Evolutionary conservation across 768 basidiomycete species (phyloP).

Genomic region (Suillus variegatus): DNA sequence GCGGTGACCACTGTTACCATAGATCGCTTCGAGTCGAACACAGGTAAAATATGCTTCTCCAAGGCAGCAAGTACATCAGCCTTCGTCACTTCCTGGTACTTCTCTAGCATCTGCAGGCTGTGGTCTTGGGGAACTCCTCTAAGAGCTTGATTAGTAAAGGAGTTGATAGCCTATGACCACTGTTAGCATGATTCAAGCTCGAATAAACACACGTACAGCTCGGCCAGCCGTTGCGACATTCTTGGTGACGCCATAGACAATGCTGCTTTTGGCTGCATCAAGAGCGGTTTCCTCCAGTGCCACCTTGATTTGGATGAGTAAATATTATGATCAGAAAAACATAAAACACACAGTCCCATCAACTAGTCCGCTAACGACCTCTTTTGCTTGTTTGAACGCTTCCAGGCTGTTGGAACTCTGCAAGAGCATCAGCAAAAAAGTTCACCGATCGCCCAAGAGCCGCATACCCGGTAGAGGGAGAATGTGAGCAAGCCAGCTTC

Average conservation of each 20-base stretch:
- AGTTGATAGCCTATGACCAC: slow-evolving; percentile 62
- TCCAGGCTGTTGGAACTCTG: slow-evolving; percentile 80
- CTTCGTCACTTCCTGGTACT: slow-evolving; percentile 78
- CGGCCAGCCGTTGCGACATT: slow-evolving; percentile 83
- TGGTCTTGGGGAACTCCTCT: slow-evolving; percentile 77
- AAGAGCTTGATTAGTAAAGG: slow-evolving; percentile 91
- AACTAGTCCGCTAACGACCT: slow-evolving; percentile 75
- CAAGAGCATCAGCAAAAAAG: slow-evolving; percentile 13
- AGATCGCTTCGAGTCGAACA: slow-evolving; percentile 78
- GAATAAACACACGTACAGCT: slow-evolving; percentile 58
- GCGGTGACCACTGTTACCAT: slow-evolving; percentile 83
- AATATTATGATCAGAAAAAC: background rate
- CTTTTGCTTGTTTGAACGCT: slow-evolving; percentile 80
- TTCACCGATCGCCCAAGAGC: background rate
- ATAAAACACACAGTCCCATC: slow-evolving; percentile 69
- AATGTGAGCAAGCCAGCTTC: slow-evolving; percentile 81
- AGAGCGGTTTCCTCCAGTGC: slow-evolving; percentile 76
- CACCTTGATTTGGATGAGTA: slow-evolving; percentile 49
- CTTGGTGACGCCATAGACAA: slow-evolving; percentile 82
- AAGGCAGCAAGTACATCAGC: slow-evolving; percentile 73
- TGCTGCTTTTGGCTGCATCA: slow-evolving; percentile 89
- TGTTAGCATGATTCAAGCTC: slow-evolving; percentile 12
- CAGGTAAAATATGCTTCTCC: slow-evolving; percentile 74
- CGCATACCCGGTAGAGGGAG: slow-evolving; percentile 72
- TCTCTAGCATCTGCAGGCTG: slow-evolving; percentile 74